Base-by-base conservation (phyloP, 2,329 filamentous ascomycete species). In the Aspergillus viridinutans region DNA sequence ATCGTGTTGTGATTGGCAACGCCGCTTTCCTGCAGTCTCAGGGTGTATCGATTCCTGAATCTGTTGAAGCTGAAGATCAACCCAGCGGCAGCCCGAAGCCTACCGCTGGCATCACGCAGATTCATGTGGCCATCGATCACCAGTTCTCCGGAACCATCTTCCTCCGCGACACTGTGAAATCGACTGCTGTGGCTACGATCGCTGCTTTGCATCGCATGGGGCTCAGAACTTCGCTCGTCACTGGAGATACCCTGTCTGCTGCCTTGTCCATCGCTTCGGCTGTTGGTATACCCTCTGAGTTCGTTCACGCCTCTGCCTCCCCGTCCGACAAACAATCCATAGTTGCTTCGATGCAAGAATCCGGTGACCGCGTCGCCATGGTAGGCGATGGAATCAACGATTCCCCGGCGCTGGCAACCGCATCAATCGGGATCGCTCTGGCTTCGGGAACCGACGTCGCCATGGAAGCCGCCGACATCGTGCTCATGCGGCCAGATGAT, bases 351-450 rank as follows among this genome's bases (percentile, higher is more conserved):
- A 82, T 97, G 20, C 91, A 97, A 76, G 79, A 81, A 0, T 74
- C 81, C 52, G 91, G 91, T 59, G 84, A 92, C 66, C 80, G 89
- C 51, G 90, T 97, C 26, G 94, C 90, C 64, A 99, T 99, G 94
- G 92, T 97, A 14, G 92, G 94, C 53, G 94, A 99, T 73, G 94
- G 94, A 45, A 97, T 99, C 82, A 99, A 99, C 75, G 94, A 99
- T 78, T 96, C 92, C 0, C 94, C 94, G 0, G 94, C 94, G 0
- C 85, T 99, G 10, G 94, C 92, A 0, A 96, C 92, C 0, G 92
- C 94, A 10, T 87, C 96, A 65, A 86, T 97, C 28, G 94, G 94
- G 61, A 96, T 99, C 64, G 92, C 92, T 57, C 90, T 99, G 74
- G 84, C 90, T 4, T 92, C 88, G 7, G 94, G 94, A 56, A 97